Conservation (phyloP, 2,329 filamentous ascomycete species). For the Diaporthe capsici region DNA sequence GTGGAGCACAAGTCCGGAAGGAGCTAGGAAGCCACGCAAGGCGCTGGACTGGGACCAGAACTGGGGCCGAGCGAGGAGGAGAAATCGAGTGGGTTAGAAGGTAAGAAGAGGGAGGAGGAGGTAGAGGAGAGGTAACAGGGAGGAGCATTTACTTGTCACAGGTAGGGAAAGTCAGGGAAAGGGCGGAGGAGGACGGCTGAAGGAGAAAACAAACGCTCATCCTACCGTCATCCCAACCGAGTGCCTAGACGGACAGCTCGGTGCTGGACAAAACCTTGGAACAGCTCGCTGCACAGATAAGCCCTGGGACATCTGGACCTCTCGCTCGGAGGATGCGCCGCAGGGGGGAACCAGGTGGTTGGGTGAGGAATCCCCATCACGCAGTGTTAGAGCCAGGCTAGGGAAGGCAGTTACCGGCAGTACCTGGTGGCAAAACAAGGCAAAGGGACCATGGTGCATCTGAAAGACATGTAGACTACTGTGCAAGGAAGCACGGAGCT, state of each 20-base stretch:
- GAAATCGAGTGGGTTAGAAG: accelerated
- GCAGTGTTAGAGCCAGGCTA: background rate
- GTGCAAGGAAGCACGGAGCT: conserved; percentile 6
- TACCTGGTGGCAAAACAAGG: background rate
- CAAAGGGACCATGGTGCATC: background rate
- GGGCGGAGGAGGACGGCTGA: background rate
- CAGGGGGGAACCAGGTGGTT: background rate
- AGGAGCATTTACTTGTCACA: background rate
- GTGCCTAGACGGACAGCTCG: background rate
- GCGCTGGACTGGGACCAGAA: background rate
- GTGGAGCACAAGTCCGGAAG: background rate
- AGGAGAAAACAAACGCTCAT: background rate
- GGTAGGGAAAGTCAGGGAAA: background rate
- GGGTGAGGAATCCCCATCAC: background rate
- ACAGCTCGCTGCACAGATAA: background rate
- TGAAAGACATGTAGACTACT: background rate
- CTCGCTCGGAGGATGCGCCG: background rate
- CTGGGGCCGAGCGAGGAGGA: background rate
- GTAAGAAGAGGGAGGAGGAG: background rate
- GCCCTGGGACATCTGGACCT: background rate
- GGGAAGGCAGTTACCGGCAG: too few relatives aligned
- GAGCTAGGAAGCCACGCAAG: background rate
- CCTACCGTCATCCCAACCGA: conserved; percentile 14
- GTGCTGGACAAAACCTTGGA: background rate
- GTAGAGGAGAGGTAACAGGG: background rate